Evolutionary conservation across 164 flowering plant species (phyloP), one percentile per base, ranked within the genome.

Genomic region (Sextonia rubra): DNA sequence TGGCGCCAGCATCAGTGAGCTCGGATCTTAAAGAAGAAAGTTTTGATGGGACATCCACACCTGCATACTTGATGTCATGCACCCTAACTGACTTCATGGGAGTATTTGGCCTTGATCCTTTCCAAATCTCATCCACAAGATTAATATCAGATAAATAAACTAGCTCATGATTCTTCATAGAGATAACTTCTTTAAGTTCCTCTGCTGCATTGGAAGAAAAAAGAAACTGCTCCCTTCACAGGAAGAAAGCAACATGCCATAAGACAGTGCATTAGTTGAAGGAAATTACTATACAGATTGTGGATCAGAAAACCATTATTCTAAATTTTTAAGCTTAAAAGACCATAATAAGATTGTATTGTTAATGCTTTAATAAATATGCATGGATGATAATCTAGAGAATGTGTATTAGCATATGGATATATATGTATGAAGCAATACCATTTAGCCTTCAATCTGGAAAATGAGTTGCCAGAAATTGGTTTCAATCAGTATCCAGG

Each of bases 121-220:
- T 87, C 99, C 98, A 95, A 75, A 90, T 85, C 76, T 90, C 90
- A 86, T 95, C 99, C 60, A 95, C 97, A 60, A 93, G 94, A 82
- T 95, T 93, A 29, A 56, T 32, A 80, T 83, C 80, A 69, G 85
- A 89, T 56, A 91, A 66, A 78, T 76, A 91, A 71, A 93, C 93
- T 82, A 95, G 80, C 79, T 91, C 86, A 60, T 87, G 96, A 69
- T 83, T 87, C 72, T 82, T 90, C 79, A 78, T 81, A 24, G 95
- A 82, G 74, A 95, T 83, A 65, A 81, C 85, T 74, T 80, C 89
- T 77, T 86, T 89, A 64, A 95, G 74, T 82, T 95, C 96, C 77
- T 93, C 94, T 47, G 94, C 97, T 79, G 92, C 91, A 87, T 89
- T 91, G 75, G 83, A 86, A 78, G 99, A 95, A 85, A 93, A 95